These are phyloP conservation scores for Colletotrichum ledebouriae DNA, from an alignment of 2,329 filamentous ascomycete species.

Conservation along the genomic window DNA sequence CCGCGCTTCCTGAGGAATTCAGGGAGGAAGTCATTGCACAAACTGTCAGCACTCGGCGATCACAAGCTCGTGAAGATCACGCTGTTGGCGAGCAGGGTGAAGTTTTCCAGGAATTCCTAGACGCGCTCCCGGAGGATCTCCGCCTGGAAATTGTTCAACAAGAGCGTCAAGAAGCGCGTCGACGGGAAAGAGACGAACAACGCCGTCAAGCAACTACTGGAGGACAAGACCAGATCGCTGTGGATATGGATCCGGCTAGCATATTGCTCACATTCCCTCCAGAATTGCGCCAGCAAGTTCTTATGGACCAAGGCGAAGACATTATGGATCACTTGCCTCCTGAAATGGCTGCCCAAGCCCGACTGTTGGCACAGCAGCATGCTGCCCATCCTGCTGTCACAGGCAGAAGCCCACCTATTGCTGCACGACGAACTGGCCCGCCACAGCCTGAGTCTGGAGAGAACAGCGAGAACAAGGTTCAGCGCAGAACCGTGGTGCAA, in stretches of 20 bases:
- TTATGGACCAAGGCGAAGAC: slow-evolving; percentile 93
- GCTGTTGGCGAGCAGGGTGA: slow-evolving; percentile 82
- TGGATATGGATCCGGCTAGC: slow-evolving; percentile 93
- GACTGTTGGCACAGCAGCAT: slow-evolving; percentile 54
- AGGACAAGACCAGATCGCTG: slow-evolving; percentile 62
- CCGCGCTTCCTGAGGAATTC: slow-evolving; percentile 97
- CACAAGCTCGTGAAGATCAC: slow-evolving; percentile 77
- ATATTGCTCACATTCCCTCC: slow-evolving; percentile 93
- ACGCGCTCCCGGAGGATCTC: slow-evolving; percentile 91
- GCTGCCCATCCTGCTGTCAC: slow-evolving; percentile 49
- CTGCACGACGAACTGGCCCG: slow-evolving; percentile 39
- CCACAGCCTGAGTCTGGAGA: slow-evolving; percentile 52
- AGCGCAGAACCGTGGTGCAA: slow-evolving; percentile 87
- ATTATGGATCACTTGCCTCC: slow-evolving; percentile 86
- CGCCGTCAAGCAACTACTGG: slow-evolving; percentile 74
- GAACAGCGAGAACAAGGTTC: slow-evolving; percentile 71
- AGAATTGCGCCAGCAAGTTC: slow-evolving; percentile 84
- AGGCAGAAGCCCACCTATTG: slow-evolving; percentile 49
- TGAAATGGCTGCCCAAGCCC: slow-evolving; percentile 88
- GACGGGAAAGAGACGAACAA: slow-evolving; percentile 85
- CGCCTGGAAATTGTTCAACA: slow-evolving; percentile 91
- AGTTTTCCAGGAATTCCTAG: slow-evolving; percentile 93
- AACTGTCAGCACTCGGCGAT: slow-evolving; percentile 85
- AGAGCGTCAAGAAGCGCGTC: slow-evolving; percentile 88
- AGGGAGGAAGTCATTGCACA: slow-evolving; percentile 96